phyloP scores from a whole-genome alignment of 2,329 filamentous ascomycete species.

The Beauveria bassiana region DNA sequence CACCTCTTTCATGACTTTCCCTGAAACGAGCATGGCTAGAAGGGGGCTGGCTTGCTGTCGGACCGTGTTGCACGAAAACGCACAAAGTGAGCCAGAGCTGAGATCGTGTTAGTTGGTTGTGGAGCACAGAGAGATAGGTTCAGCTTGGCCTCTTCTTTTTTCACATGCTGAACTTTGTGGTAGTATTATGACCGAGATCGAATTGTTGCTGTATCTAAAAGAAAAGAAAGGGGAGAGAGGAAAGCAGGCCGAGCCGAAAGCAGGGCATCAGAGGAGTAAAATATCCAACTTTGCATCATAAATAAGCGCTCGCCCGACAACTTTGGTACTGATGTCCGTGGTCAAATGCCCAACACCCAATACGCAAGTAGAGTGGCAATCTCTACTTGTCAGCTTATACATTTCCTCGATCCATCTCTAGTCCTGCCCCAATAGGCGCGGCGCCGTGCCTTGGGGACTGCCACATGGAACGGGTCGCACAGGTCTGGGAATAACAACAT shows the following conservation, averaged over 20 bases:
- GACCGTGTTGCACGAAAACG: not conserved
- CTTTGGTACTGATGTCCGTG: not conserved
- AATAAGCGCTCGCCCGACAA: not conserved
- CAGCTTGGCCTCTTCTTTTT: not conserved
- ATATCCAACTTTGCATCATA: not conserved
- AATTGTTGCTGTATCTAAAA: not conserved
- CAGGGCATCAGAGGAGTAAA: not conserved
- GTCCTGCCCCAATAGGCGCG: not conserved
- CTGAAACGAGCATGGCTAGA: not conserved
- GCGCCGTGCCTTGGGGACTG: not conserved
- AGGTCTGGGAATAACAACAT: not conserved
- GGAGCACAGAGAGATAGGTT: not conserved
- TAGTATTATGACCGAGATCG: no score
- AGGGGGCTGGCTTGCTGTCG: not conserved
- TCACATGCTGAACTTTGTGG: not conserved
- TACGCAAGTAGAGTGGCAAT: not conserved
- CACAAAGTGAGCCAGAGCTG: conserved; percentile 1
- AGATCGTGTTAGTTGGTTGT: conserved; percentile 2
- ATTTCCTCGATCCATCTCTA: not conserved
- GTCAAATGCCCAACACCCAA: not conserved
- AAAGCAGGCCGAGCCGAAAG: not conserved
- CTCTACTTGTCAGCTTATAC: not conserved
- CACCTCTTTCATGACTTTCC: not conserved
- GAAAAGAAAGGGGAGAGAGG: no score
- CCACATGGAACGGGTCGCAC: not conserved